Conservation (phyloP, 208 protist genomes). For the Acanthamoeba sp. region DNA sequence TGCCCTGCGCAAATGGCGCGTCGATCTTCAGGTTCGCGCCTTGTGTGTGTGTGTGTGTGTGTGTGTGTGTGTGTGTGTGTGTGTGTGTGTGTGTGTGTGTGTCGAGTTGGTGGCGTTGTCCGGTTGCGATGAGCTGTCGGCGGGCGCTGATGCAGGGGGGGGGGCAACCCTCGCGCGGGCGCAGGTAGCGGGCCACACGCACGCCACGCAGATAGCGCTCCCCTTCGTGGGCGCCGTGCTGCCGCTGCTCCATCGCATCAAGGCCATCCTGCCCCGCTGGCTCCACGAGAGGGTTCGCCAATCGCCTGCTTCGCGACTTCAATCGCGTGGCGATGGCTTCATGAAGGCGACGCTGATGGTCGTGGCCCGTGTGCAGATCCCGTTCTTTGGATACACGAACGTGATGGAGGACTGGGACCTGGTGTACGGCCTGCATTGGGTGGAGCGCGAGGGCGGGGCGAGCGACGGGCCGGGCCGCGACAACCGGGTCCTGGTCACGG, state of each 20-base stretch:
- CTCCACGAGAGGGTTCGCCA: background rate
- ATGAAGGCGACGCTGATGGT: no score
- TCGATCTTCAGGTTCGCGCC: conserved; percentile 1
- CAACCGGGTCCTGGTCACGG: background rate
- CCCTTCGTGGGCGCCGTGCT: background rate
- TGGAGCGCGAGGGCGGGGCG: background rate
- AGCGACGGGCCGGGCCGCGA: background rate
- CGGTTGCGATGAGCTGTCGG: no score
- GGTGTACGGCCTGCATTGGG: conserved; percentile 9
- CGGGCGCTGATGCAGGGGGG: no score
- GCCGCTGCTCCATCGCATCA: conserved; percentile 37
- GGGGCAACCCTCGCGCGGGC: no score
- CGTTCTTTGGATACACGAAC: background rate
- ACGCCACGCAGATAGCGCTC: conserved; percentile 49
- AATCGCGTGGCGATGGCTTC: no score
- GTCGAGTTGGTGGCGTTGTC: background rate
- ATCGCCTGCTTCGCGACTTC: no score
- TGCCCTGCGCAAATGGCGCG: conserved; percentile 11
- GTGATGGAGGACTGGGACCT: conserved; percentile 61
- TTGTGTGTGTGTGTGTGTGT: background rate
- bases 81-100: no score
- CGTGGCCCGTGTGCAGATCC: background rate
- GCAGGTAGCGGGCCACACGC: conserved; percentile 55
- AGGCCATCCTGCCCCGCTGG: background rate
- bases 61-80: no score